A percentile compares a stretch with the other conserved stretches of the same genome.
Evolutionary conservation across 257 asterid species (phyloP).

Genomic region (Solanum tarapatanum): DNA sequence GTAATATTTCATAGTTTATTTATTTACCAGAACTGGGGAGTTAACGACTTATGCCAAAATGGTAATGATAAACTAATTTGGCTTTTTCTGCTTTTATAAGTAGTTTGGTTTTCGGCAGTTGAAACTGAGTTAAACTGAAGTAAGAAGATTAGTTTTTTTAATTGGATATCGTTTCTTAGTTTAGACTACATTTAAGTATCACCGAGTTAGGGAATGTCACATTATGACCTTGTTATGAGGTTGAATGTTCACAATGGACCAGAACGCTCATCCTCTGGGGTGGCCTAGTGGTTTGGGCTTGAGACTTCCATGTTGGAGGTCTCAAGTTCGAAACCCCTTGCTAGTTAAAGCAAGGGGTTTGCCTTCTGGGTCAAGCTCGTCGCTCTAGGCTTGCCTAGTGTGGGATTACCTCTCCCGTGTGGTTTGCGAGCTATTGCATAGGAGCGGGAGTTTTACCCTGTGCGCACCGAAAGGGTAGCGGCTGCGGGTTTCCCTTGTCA

Average conservation of each 20-base stretch:
- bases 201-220: not conserved
- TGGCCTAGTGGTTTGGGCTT: too few relatives aligned
- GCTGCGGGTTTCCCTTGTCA: too few relatives aligned
- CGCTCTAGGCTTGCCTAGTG: too few relatives aligned
- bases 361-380: too few relatives aligned
- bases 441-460: too few relatives aligned
- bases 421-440: too few relatives aligned
- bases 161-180: not conserved
- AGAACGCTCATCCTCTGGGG: not conserved
- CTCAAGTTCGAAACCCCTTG: too few relatives aligned
- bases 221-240: not conserved
- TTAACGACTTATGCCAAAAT: not conserved
- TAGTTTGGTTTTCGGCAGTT: not conserved
- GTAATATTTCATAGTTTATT: not conserved
- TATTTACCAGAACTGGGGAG: not conserved
- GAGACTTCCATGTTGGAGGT: too few relatives aligned
- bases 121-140: not conserved
- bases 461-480: too few relatives aligned
- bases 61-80: not conserved
- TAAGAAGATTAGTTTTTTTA: not conserved
- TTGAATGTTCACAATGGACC: not conserved
- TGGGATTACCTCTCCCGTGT: too few relatives aligned
- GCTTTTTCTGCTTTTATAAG: not conserved
- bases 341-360: too few relatives aligned
- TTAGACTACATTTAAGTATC: not conserved